A percentile compares a stretch with the other conserved stretches of the same genome.
Conservation (phyloP, 352 stramenopile species). For the Thalassiosira pacifica region DNA sequence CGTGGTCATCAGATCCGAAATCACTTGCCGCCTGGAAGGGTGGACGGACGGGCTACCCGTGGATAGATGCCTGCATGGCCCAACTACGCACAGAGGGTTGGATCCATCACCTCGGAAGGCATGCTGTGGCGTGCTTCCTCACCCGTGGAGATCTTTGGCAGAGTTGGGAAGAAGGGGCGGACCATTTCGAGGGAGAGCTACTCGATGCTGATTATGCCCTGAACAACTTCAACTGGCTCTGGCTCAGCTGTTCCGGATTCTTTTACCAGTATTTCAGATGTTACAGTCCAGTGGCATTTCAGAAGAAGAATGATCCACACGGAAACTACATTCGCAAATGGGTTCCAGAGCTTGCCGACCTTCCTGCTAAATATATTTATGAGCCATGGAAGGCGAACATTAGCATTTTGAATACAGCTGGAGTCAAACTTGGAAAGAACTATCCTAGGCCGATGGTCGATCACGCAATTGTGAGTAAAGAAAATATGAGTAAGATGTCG, state of each 20-base stretch:
- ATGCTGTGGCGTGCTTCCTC: constrained; percentile 98
- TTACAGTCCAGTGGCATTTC: constrained; percentile 91
- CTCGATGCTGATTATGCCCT: constrained; percentile 97
- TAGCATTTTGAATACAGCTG: constrained; percentile 88
- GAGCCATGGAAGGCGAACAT: constrained; percentile 96
- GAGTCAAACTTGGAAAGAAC: constrained; percentile 88
- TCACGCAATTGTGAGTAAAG: constrained; percentile 89
- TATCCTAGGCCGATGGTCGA: constrained; percentile 96
- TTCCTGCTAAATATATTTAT: constrained; percentile 97
- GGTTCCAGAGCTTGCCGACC: constrained; percentile 91
- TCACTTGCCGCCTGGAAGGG: constrained; percentile 95
- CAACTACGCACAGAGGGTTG: constrained; percentile 80
- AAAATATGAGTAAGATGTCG: constrained; percentile 93
- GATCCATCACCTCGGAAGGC: constrained; percentile 91
- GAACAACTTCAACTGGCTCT: constrained; percentile 98
- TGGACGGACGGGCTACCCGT: constrained; percentile 95
- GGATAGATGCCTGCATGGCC: constrained; percentile 98
- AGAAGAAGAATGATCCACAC: constrained; percentile 95
- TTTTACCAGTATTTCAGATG: constrained; percentile 98
- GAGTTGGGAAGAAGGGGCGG: constrained; percentile 52
- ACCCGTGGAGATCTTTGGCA: constrained; percentile 92
- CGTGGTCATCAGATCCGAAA: constrained; percentile 89
- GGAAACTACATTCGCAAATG: constrained; percentile 94
- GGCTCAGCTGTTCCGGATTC: constrained; percentile 94
- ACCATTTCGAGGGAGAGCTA: constrained; percentile 91